These are phyloP conservation scores for Penicillium sp. DNA, from an alignment of 2,329 filamentous ascomycete genomes.

Conservation along the genomic window DNA sequence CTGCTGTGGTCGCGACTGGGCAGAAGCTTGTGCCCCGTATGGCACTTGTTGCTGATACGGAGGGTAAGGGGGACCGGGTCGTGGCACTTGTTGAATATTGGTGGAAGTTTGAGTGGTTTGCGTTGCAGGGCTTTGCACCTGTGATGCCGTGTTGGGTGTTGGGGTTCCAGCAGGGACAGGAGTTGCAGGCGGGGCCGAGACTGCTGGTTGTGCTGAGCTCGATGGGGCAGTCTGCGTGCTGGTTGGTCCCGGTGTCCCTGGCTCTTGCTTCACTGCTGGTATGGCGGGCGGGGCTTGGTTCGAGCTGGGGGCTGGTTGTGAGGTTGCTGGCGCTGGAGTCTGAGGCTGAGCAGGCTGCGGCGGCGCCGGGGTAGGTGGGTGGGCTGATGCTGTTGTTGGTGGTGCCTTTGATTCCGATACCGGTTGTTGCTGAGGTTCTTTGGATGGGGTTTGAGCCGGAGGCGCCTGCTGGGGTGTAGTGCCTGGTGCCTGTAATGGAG, in stretches of 20 bases:
- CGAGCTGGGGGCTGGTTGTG: background rate
- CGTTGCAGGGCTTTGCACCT: slow-evolving; percentile 27
- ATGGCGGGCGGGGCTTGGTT: slow-evolving; percentile 19
- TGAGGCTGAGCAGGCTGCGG: slow-evolving; percentile 14
- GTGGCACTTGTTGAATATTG: slow-evolving; percentile 26
- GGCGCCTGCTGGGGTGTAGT: slow-evolving; percentile 18
- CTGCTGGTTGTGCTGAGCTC: slow-evolving; percentile 10
- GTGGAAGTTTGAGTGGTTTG: slow-evolving; percentile 27
- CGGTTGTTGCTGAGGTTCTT: slow-evolving; percentile 8
- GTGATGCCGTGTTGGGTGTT: slow-evolving; percentile 15
- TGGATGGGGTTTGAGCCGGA: slow-evolving; percentile 18
- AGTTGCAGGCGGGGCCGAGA: slow-evolving; percentile 15
- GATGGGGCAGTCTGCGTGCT: slow-evolving; percentile 14
- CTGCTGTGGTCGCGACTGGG: slow-evolving; percentile 41
- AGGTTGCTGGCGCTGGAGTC: background rate
- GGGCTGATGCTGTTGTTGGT: background rate
- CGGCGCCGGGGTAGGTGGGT: slow-evolving; percentile 3
- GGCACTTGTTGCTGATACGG: slow-evolving; percentile 36
- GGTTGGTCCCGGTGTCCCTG: slow-evolving; percentile 13
- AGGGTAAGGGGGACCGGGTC: slow-evolving; percentile 32
- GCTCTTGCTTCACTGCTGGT: slow-evolving; percentile 35
- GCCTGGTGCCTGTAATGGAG: slow-evolving; percentile 20
- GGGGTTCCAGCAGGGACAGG: slow-evolving; percentile 12
- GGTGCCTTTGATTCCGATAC: background rate
- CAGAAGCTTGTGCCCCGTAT: slow-evolving; percentile 35